Evolutionary conservation across 2,329 filamentous ascomycete genomes (phyloP).

Genomic region (Sporothrix humicola): DNA sequence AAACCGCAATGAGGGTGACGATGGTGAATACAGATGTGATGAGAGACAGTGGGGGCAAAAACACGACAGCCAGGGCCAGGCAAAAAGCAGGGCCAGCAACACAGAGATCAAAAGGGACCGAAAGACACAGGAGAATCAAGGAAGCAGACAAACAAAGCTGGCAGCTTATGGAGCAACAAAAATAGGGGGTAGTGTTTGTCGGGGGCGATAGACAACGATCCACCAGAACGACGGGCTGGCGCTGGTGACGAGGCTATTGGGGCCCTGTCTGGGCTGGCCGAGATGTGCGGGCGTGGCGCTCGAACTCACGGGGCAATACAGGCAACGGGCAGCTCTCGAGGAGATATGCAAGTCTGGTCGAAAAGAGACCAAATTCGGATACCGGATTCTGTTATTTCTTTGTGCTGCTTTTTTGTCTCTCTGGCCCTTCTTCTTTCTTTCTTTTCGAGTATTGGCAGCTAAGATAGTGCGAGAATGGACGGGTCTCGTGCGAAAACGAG

Average conservation of each 20-base stretch:
- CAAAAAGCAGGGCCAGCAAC: background rate
- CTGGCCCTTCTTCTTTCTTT: background rate
- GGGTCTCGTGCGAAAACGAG: background rate
- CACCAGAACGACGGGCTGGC: background rate
- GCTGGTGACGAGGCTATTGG: slow-evolving; percentile 24
- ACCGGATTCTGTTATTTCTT: background rate
- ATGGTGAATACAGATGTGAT: background rate
- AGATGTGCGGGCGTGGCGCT: slow-evolving; percentile 19
- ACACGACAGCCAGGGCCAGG: background rate
- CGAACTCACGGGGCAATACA: background rate
- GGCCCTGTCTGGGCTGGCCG: slow-evolving; percentile 9
- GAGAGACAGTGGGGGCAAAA: slow-evolving; percentile 4
- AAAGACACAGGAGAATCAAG: background rate
- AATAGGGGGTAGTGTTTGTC: slow-evolving; percentile 8
- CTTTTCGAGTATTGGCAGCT: background rate
- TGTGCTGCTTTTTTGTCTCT: background rate
- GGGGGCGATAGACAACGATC: slow-evolving; percentile 7
- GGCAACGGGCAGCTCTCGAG: background rate
- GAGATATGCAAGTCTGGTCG: background rate
- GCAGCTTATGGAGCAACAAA: background rate
- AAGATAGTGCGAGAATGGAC: background rate
- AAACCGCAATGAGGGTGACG: background rate
- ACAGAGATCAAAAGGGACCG: background rate
- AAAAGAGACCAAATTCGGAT: no score
- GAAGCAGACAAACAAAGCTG: background rate